These are phyloP conservation scores for Debaryomyces tyrocola DNA, from an alignment of 805 yeast genomes.

Conservation along the genomic window DNA sequence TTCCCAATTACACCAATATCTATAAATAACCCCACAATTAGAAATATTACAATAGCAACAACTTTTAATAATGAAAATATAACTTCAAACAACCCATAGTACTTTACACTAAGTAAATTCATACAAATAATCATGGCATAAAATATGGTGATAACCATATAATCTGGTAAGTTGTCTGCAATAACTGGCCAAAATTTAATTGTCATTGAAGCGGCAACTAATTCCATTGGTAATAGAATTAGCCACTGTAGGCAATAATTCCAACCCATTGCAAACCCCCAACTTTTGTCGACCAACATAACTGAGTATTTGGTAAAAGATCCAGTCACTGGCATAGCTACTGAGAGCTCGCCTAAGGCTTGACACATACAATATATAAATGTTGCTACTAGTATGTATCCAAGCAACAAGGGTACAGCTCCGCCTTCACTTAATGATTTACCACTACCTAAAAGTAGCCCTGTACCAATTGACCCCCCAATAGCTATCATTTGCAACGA, in stretches of 20 bases:
- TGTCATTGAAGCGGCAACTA: constrained; percentile 26
- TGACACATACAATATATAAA: constrained; percentile 23
- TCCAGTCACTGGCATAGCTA: constrained; percentile 22
- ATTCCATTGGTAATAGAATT: constrained; percentile 24
- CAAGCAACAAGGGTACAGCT: constrained; percentile 18
- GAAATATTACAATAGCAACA: constrained; percentile 19
- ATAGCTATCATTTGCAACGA: constrained; percentile 24
- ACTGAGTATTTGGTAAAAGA: constrained; percentile 25
- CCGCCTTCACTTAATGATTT: constrained; percentile 24
- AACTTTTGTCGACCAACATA: constrained; percentile 22
- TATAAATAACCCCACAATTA: constrained; percentile 17
- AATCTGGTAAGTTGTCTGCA: constrained; percentile 17
- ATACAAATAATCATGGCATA: constrained; percentile 15
- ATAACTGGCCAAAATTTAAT: constrained; percentile 22
- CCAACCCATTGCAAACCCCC: constrained; percentile 29
- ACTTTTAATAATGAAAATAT: constrained; percentile 24
- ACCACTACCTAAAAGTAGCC: constrained; percentile 24
- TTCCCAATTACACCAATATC: constrained; percentile 23
- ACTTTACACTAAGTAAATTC: constrained; percentile 23
- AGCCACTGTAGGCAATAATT: constrained; percentile 23
- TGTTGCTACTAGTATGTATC: constrained; percentile 21
- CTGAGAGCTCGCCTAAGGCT: constrained; percentile 24
- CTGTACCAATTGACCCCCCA: constrained; percentile 30
- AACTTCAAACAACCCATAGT: constrained; percentile 23
- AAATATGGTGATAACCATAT: constrained; percentile 15